Conservation (phyloP, 805 yeast genomes). For the Ogataea pini region DNA sequence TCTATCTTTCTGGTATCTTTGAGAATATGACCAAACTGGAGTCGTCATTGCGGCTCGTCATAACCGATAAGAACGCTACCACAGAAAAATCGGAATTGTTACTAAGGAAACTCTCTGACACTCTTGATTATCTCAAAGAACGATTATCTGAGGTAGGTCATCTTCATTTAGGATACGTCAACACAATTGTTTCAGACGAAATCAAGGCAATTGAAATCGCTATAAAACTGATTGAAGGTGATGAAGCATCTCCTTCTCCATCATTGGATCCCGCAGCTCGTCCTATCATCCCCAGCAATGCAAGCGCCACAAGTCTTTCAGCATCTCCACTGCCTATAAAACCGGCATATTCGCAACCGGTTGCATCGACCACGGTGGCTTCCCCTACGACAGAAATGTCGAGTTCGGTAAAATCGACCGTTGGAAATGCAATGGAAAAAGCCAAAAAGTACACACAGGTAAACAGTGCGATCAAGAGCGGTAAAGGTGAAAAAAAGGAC, state of each 20-base stretch:
- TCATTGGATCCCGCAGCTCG: not conserved
- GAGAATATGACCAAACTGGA: conserved; percentile 28
- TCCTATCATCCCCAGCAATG: not conserved
- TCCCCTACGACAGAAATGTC: conserved; percentile 17
- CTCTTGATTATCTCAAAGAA: conserved; percentile 14
- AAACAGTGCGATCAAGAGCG: conserved; percentile 21
- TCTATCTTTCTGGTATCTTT: conserved; percentile 31
- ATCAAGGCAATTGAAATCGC: conserved; percentile 28
- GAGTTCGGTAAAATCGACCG: conserved; percentile 5
- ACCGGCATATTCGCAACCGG: conserved; percentile 23
- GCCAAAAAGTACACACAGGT: conserved; percentile 22
- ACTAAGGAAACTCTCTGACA: conserved; percentile 12
- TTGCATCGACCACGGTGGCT: conserved; percentile 17
- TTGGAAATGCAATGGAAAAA: conserved; percentile 6
- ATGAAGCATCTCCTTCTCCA: conserved; percentile 4
- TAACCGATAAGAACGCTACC: conserved; percentile 13
- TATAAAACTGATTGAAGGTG: conserved; percentile 24
- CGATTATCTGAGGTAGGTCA: conserved; percentile 17
- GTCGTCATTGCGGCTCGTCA: conserved; percentile 18
- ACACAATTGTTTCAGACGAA: conserved; percentile 28
- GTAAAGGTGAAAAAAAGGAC: conserved; percentile 35
- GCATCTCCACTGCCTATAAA: conserved; percentile 23
- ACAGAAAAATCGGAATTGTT: conserved; percentile 20
- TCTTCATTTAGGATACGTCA: conserved; percentile 17
- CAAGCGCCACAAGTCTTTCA: conserved; percentile 8